A percentile compares a stretch with the other conserved stretches of the same genome.
Conservation (phyloP, 768 basidiomycete species). For the Russula lepida region DNA sequence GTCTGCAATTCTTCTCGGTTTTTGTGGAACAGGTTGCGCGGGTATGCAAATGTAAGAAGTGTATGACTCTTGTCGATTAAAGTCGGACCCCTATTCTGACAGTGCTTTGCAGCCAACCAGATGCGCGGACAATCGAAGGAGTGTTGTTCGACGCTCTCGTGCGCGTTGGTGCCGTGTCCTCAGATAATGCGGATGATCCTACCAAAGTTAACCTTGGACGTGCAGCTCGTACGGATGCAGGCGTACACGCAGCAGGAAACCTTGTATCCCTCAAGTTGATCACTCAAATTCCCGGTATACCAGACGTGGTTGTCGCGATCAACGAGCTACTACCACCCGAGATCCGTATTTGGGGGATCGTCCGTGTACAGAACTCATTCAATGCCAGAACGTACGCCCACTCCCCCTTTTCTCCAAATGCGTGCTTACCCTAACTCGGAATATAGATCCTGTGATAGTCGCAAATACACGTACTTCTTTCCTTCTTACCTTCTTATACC, state of each 20-base stretch:
- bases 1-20: conserved; percentile 80
- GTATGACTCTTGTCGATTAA: not conserved
- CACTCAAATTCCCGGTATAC: conserved; percentile 57
- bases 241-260: conserved; percentile 96
- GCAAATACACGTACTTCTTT: conserved; percentile 96
- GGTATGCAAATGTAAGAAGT: conserved; percentile 95
- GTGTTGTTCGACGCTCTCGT: conserved; percentile 82
- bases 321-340: conserved; percentile 87
- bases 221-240: conserved; percentile 93
- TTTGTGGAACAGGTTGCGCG: conserved; percentile 84
- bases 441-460: conserved; percentile 78
- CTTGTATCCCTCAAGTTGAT: conserved; percentile 90
- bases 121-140: conserved; percentile 80
- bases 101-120: conserved; percentile 48
- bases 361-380: conserved; percentile 73
- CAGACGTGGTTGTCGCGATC: conserved; percentile 60
- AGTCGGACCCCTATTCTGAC: not conserved
- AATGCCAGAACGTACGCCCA: conserved; percentile 58
- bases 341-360: conserved; percentile 88
- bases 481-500: conserved; percentile 90
- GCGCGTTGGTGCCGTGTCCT: conserved; percentile 85
- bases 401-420: not conserved
- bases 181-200: conserved; percentile 88
- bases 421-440: not conserved
- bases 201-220: conserved; percentile 82